Evolutionary conservation across 371 early-diverging fungal species (phyloP).

Genomic region (Funneliformis caledonium): DNA sequence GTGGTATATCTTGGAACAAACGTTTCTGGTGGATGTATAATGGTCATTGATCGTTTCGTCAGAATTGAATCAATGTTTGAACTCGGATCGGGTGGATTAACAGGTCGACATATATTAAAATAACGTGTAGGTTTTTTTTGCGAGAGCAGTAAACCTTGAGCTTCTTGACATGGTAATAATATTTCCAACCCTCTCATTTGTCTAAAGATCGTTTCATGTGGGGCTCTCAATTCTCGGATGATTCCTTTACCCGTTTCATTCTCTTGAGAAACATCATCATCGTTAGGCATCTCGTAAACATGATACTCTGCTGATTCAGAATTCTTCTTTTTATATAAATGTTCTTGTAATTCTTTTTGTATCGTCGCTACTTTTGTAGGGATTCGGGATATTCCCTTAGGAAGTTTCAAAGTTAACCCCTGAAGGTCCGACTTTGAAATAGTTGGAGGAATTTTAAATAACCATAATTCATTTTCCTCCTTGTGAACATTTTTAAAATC

Average conservation of each 20-base stretch:
- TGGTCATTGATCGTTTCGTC: background rate
- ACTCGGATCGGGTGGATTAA: background rate
- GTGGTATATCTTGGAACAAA: background rate
- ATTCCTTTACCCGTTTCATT: background rate
- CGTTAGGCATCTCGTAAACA: background rate
- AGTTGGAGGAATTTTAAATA: constrained; percentile 24
- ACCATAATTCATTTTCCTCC: constrained; percentile 3
- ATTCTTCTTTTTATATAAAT: background rate
- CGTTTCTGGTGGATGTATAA: background rate
- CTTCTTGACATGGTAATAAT: background rate
- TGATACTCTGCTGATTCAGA: background rate
- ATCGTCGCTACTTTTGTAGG: constrained; percentile 1
- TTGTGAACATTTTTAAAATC: constrained; percentile 3
- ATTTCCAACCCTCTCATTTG: constrained; percentile 13
- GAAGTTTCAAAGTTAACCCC: background rate
- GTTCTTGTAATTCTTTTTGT: constrained; percentile 5
- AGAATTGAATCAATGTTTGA: background rate
- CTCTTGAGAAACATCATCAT: background rate
- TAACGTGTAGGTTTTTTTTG: constrained; percentile 1
- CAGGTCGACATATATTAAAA: constrained; percentile 12
- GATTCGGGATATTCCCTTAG: background rate
- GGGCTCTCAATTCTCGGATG: background rate
- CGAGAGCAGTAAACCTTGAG: background rate
- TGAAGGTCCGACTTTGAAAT: background rate
- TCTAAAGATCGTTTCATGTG: background rate